These are phyloP conservation scores for Jaminaea rosea DNA, from an alignment of 1,284 basidiomycete genomes.

Conservation along the genomic window DNA sequence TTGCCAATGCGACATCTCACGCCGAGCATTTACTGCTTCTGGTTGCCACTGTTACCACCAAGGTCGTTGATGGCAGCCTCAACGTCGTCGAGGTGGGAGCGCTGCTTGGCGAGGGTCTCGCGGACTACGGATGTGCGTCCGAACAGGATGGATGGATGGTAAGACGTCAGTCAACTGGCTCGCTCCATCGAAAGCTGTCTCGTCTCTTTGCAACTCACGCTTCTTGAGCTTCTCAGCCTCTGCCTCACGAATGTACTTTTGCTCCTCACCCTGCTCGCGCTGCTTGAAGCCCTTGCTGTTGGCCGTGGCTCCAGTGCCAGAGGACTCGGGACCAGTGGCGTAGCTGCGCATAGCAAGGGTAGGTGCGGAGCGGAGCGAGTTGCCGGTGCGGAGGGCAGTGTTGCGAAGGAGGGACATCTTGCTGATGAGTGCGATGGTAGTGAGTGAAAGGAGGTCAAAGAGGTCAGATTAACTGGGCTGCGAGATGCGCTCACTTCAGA, in stretches of 20 bases:
- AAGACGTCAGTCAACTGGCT: background rate
- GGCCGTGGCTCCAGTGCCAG: background rate
- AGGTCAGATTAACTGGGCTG: no score
- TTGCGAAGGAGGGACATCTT: conserved; percentile 7
- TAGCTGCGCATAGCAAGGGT: conserved; percentile 3
- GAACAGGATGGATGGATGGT: background rate
- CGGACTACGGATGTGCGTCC: conserved; percentile 1
- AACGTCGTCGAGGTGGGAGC: conserved; percentile 11
- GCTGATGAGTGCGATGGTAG: background rate
- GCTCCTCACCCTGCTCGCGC: conserved; percentile 9
- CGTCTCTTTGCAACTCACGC: conserved; percentile 9
- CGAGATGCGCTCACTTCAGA: no score
- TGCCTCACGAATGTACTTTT: conserved; percentile 5
- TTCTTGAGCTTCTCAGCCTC: conserved; percentile 12
- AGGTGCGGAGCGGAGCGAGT: background rate
- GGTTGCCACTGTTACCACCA: background rate
- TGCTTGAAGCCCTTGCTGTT: conserved; percentile 3
- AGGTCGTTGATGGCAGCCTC: conserved; percentile 11
- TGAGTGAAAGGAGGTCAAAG: background rate
- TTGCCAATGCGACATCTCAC: no score
- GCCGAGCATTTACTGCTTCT: conserved; percentile 10
- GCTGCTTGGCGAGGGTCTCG: conserved; percentile 9
- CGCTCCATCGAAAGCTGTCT: no score
- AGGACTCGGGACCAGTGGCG: conserved; percentile 1
- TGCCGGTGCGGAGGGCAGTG: background rate